Evolutionary conservation across 2,329 filamentous ascomycete genomes (phyloP).

Genomic region (Epichloe coenophiala): DNA sequence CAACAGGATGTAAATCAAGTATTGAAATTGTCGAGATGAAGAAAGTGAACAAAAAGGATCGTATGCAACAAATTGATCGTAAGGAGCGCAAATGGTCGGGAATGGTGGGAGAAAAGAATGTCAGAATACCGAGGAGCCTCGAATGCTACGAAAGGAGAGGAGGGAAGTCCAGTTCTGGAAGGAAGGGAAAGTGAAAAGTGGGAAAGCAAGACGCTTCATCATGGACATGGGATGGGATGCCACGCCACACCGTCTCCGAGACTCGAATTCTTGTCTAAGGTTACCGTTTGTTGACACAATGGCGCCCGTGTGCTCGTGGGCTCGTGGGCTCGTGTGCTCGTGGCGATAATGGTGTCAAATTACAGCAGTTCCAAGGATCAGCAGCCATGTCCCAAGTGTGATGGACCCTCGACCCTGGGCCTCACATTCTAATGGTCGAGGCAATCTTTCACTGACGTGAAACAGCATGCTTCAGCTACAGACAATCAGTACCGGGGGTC

Average conservation of each 20-base stretch:
- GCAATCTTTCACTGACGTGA: too few relatives aligned
- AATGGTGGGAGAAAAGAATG: neutral
- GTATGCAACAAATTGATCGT: neutral
- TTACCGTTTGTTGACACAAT: neutral
- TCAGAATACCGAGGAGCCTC: neutral
- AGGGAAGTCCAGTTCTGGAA: neutral
- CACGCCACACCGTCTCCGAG: neutral
- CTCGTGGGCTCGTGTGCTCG: neutral
- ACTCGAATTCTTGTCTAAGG: too few relatives aligned
- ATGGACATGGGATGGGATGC: neutral
- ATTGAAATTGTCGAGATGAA: neutral
- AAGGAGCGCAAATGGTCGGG: constrained; percentile 3
- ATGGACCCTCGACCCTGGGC: too few relatives aligned
- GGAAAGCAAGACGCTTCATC: neutral
- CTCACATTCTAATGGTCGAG: too few relatives aligned
- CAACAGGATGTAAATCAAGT: neutral
- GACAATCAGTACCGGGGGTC: too few relatives aligned
- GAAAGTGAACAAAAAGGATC: neutral
- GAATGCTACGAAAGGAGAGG: neutral
- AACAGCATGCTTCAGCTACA: too few relatives aligned
- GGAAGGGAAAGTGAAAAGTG: neutral
- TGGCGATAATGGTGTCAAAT: neutral
- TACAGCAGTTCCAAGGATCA: constrained; percentile 5
- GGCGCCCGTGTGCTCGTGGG: neutral
- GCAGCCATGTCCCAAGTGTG: too few relatives aligned